Percentiles rank a stretch among this genome's conserved stretches.
Evolutionary conservation across 805 yeast species (phyloP).

Genomic region (Hanseniaspora lindneri): DNA sequence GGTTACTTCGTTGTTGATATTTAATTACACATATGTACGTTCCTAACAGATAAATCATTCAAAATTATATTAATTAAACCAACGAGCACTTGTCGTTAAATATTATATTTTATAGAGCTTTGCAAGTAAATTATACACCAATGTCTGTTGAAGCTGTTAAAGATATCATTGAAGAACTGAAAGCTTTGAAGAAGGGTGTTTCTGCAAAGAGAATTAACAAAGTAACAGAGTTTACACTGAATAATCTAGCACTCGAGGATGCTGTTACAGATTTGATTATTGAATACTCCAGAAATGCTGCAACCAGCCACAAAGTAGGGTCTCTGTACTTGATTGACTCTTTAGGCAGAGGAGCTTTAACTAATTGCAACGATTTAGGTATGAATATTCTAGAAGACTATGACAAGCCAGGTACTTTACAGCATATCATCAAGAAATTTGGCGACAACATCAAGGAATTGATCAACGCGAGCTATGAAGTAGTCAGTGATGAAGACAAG

Average conservation of each 20-base stretch:
- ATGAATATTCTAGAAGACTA: slow-evolving; percentile 30
- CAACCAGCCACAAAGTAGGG: slow-evolving; percentile 78
- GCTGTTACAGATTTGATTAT: slow-evolving; percentile 23
- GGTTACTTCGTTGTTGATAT: too few relatives aligned
- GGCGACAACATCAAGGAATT: slow-evolving; percentile 52
- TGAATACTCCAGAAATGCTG: slow-evolving; percentile 52
- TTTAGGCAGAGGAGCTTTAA: slow-evolving; percentile 72
- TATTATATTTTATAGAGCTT: too few relatives aligned
- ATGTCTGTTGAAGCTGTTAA: slow-evolving; percentile 25
- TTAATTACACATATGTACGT: too few relatives aligned
- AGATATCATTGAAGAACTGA: slow-evolving; percentile 33
- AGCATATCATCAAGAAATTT: slow-evolving; percentile 57
- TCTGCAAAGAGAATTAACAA: slow-evolving; percentile 90
- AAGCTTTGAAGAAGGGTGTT: slow-evolving; percentile 67
- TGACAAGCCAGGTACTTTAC: slow-evolving; percentile 54
- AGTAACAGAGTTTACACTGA: slow-evolving; percentile 64
- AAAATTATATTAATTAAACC: too few relatives aligned
- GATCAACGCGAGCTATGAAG: slow-evolving; percentile 50
- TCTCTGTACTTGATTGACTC: slow-evolving; percentile 86
- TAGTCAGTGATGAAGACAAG: slow-evolving; percentile 44
- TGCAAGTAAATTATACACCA: too few relatives aligned
- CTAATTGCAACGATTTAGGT: slow-evolving; percentile 40
- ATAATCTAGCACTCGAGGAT: slow-evolving; percentile 40
- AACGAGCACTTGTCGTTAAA: too few relatives aligned
- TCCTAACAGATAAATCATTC: too few relatives aligned